Evolutionary conservation across 768 basidiomycete species (phyloP), one percentile per base, ranked within the genome.

Genomic region (Lanmaoa pseudosensibilis): DNA sequence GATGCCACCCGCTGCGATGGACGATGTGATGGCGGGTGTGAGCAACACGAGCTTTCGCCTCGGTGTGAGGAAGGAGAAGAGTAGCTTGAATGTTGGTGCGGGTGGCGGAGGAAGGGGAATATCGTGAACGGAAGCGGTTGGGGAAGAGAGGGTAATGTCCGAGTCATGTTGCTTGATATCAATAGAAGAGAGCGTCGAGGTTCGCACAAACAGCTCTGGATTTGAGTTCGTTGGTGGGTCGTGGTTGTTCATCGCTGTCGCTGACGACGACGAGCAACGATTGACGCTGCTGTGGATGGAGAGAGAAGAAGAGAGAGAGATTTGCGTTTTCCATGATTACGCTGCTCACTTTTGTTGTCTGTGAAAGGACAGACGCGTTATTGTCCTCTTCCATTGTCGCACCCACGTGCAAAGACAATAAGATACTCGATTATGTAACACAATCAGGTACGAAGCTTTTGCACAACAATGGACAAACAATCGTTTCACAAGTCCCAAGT

Each of bases 21-120:
- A 87, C 13, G 84, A 76, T 51, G 80, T 9, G 55, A 85, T 57
- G 6, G 87, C 90, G 4, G 92, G 92, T 23, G 84, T 46, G 57
- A 92, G 76, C 61, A 88, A 76, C 9, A 68, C 69, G 50, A 84
- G 67, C 64, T 80, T 66, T 60, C 90, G 85, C 48, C 80, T 77
- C 12, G 77, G 74, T 1, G 85, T 76, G 59, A 87, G 75, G 64
- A 86, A 80, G 11, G 84, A 82, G 67, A 90, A 92, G 52, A 93
- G 81, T 7, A 87, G 78, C 41, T 77, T 75, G 59, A 89, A 76
- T 1, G 84, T 81, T 0, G 88, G 86, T 53, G 75, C 64, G 6
- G 78, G 74, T 27, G 74, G 50, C 18, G 58, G 21, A 12, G 68
- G 55, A 41, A 61, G 60, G 38, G 64, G 56, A 25, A 65, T 54